Percentiles rank a stretch among this genome's conserved stretches.
These are phyloP conservation scores for Mycena citricolor DNA, from an alignment of 1,284 basidiomycete genomes.

Conservation along the genomic window DNA sequence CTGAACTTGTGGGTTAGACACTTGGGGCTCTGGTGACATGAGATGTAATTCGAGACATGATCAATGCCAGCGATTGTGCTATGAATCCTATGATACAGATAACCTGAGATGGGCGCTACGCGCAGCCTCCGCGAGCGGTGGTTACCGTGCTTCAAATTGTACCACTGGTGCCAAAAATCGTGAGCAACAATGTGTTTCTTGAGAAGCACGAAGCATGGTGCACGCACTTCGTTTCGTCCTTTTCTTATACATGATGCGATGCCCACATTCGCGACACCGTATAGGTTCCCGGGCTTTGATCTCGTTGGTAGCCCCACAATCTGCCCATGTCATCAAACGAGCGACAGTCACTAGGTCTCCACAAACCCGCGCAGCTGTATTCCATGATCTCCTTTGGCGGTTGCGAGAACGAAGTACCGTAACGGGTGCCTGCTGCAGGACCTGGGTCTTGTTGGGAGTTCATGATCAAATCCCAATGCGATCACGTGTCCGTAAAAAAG, in stretches of 20 bases:
- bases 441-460: too few species aligned
- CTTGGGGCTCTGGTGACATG: conserved; percentile 42
- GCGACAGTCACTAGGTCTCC: conserved; percentile 7
- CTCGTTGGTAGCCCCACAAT: conserved; percentile 92
- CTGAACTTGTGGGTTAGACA: conserved; percentile 53
- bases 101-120: conserved; percentile 20
- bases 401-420: too few species aligned
- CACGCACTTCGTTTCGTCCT: conserved; percentile 92
- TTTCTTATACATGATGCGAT: conserved; percentile 99
- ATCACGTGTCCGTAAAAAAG: too few species aligned
- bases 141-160: conserved; percentile 81
- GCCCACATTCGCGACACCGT: conserved; percentile 95
- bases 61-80: too few species aligned
- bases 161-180: conserved; percentile 57
- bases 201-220: conserved; percentile 12
- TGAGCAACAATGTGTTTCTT: conserved; percentile 15
- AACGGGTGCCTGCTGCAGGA: too few species aligned
- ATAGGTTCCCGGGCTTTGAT: conserved; percentile 95
- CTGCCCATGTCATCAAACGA: conserved; percentile 41
- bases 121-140: conserved; percentile 7
- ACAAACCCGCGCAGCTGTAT: conserved; percentile 89
- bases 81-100: conserved; percentile 22
- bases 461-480: too few species aligned
- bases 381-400: conserved; percentile 70
- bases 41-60: too few species aligned